Percentiles rank a stretch among this genome's conserved stretches.
These are phyloP conservation scores for Hypocreales sp. DNA, from an alignment of 2,329 filamentous ascomycete species.

Conservation along the genomic window DNA sequence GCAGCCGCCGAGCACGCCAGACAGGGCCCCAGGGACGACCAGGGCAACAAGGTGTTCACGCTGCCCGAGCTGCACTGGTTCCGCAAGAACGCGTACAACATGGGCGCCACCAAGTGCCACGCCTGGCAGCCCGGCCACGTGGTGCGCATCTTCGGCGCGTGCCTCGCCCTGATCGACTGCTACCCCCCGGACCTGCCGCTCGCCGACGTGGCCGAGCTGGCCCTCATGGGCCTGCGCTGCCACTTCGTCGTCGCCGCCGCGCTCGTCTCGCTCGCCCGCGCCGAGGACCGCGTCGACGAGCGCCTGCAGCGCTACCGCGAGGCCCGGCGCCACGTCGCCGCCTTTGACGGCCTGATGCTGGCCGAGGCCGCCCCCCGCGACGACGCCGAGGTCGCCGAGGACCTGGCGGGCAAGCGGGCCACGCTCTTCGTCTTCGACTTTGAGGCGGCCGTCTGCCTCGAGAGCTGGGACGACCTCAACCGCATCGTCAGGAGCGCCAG, in stretches of 20 bases:
- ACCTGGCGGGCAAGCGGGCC: conserved; percentile 46
- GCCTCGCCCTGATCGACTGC: conserved; percentile 32
- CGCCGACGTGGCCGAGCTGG: conserved; percentile 29
- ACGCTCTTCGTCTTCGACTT: conserved; percentile 64
- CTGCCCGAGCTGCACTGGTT: conserved; percentile 67
- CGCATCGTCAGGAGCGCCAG: conserved; percentile 39
- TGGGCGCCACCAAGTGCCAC: conserved; percentile 47
- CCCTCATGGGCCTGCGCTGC: conserved; percentile 50
- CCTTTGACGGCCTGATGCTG: conserved; percentile 35
- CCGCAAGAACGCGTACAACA: conserved; percentile 65
- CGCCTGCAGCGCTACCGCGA: conserved; percentile 46
- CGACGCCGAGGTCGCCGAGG: conserved; percentile 26
- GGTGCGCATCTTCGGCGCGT: conserved; percentile 38
- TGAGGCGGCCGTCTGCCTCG: conserved; percentile 53
- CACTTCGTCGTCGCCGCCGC: conserved; percentile 48
- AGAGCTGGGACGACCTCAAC: conserved; percentile 50
- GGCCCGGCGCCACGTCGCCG: conserved; percentile 42
- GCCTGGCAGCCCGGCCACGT: conserved; percentile 36
- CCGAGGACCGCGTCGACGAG: conserved; percentile 29
- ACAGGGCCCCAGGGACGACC: conserved; percentile 18
- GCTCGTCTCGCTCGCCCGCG: conserved; percentile 34
- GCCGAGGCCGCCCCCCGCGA: conserved; percentile 22
- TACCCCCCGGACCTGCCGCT: conserved; percentile 31
- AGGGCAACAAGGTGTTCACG: conserved; percentile 37
- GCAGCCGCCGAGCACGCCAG: conserved; percentile 14